Evolutionary conservation across 345 rosid genomes (phyloP).

Genomic region (Raphanus sativus): DNA sequence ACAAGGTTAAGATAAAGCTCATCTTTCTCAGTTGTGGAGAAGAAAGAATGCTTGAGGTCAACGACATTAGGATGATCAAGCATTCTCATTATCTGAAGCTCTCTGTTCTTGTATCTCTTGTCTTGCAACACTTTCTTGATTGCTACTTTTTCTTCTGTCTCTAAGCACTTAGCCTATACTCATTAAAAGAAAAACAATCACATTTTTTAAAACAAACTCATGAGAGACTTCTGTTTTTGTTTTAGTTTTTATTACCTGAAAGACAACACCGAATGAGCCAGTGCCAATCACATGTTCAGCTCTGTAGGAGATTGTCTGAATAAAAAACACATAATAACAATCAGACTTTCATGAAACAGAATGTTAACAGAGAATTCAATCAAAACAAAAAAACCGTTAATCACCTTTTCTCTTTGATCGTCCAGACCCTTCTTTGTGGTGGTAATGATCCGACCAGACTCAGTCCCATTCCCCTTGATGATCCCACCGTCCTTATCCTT

Average conservation of each 20-base stretch:
- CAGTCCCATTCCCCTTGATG: slow-evolving; percentile 66
- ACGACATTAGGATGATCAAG: slow-evolving; percentile 91
- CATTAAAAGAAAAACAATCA: neutral
- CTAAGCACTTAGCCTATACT: slow-evolving; percentile 87
- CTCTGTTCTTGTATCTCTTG: slow-evolving; percentile 96
- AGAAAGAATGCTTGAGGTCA: slow-evolving; percentile 84
- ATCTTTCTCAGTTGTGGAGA: slow-evolving; percentile 90
- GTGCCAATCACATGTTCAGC: slow-evolving; percentile 96
- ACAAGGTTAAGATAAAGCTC: slow-evolving; percentile 96
- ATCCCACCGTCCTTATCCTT: slow-evolving; percentile 39
- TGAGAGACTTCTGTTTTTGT: neutral
- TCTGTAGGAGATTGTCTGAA: slow-evolving; percentile 78
- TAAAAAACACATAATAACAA: neutral
- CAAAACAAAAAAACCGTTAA: neutral
- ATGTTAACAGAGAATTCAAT: too few species aligned
- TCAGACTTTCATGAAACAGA: neutral
- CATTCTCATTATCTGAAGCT: slow-evolving; percentile 90
- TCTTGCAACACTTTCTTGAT: slow-evolving; percentile 98
- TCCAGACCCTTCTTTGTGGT: slow-evolving; percentile 81
- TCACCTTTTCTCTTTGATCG: slow-evolving; percentile 79
- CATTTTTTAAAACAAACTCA: neutral
- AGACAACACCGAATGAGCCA: slow-evolving; percentile 95
- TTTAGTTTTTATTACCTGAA: slow-evolving; percentile 55
- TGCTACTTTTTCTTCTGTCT: slow-evolving; percentile 93
- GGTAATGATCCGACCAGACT: slow-evolving; percentile 87